A percentile compares a stretch with the other conserved stretches of the same genome.
Evolutionary conservation across 768 basidiomycete species (phyloP).

Genomic region (Boletus edulis): DNA sequence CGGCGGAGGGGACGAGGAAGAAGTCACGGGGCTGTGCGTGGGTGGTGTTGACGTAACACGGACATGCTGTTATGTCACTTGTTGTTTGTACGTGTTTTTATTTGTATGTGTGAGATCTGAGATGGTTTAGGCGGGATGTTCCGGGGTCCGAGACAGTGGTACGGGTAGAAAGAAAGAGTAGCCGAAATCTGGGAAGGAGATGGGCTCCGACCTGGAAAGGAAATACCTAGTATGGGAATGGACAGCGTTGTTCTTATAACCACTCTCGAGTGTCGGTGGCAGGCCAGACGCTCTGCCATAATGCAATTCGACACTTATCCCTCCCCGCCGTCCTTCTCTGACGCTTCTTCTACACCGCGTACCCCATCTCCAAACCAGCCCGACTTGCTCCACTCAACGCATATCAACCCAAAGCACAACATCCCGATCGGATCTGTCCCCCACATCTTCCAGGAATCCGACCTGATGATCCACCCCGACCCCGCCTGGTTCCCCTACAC

Average conservation of each 20-base stretch:
- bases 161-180: constrained; percentile 36
- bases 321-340: constrained; percentile 51
- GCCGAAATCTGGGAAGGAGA: constrained; percentile 37
- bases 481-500: constrained; percentile 35
- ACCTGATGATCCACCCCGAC: constrained; percentile 39
- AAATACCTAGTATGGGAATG: constrained; percentile 21
- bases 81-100: constrained; percentile 24
- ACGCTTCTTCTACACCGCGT: constrained; percentile 65
- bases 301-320: constrained; percentile 63
- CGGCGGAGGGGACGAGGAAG: constrained; percentile 11
- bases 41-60: constrained; percentile 28
- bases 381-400: constrained; percentile 29
- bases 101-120: constrained; percentile 21
- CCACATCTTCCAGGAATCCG: constrained; percentile 49
- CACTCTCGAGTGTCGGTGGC: constrained; percentile 9
- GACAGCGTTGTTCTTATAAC: constrained; percentile 36
- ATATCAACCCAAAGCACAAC: constrained; percentile 37
- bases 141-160: constrained; percentile 33
- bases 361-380: constrained; percentile 64
- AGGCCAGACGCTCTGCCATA: constrained; percentile 19
- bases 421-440: constrained; percentile 43
- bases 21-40: constrained; percentile 30
- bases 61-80: constrained; percentile 31
- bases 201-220: constrained; percentile 23
- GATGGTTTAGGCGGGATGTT: constrained; percentile 32